Conservation (phyloP, 78 protist species). For the Dictyostelium brefeldianum region DNA sequence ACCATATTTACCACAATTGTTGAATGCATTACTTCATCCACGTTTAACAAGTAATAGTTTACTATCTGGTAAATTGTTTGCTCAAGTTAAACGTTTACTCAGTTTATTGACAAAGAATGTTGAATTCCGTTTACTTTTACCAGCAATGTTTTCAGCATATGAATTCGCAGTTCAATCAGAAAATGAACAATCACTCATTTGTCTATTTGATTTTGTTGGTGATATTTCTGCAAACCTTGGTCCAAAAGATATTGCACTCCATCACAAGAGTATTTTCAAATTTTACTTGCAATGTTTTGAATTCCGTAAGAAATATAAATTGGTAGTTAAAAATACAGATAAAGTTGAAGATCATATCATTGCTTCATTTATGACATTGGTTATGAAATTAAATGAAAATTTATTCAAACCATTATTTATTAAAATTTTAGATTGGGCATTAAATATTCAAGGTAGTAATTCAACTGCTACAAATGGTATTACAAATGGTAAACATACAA, state of each 20-base stretch:
- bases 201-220: conserved; percentile 71
- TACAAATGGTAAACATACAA: not conserved
- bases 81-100: conserved; percentile 32
- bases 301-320: conserved; percentile 29
- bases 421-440: conserved; percentile 72
- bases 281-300: conserved; percentile 73
- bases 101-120: conserved; percentile 39
- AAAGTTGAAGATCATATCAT: conserved; percentile 60
- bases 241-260: conserved; percentile 72
- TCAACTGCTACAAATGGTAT: conserved; percentile 10
- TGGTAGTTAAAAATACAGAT: conserved; percentile 39
- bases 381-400: conserved; percentile 73
- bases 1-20: conserved; percentile 57
- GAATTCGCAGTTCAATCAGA: conserved; percentile 68
- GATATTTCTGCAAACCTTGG: conserved; percentile 33
- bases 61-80: conserved; percentile 14
- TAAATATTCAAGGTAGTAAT: not conserved
- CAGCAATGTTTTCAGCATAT: conserved; percentile 69
- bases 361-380: conserved; percentile 31
- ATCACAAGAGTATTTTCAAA: conserved; percentile 64
- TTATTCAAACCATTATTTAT: conserved; percentile 72
- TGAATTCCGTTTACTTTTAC: conserved; percentile 64
- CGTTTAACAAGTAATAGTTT: conserved; percentile 4
- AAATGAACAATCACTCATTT: conserved; percentile 39
- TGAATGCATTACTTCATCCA: conserved; percentile 64